A percentile compares a stretch with the other conserved stretches of the same genome.
phyloP scores from a whole-genome alignment of 352 stramenopile species.

The Pythium pyrilobum region DNA sequence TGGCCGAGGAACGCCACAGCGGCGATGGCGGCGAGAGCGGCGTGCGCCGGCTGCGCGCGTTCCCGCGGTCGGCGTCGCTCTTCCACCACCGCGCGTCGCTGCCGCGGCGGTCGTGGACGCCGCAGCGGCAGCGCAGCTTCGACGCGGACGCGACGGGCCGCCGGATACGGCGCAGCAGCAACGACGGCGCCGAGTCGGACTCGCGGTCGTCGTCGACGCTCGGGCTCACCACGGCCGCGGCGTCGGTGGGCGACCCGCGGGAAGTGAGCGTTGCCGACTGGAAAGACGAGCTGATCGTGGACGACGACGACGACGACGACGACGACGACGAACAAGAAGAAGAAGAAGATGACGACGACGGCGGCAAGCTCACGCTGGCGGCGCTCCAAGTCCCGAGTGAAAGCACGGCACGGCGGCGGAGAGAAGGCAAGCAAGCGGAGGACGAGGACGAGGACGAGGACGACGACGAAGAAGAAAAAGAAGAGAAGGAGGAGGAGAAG shows the following conservation, averaged over 20 bases:
- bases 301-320: conserved; percentile 15
- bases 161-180: conserved; percentile 21
- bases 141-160: conserved; percentile 3
- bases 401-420: background rate
- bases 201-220: conserved; percentile 7
- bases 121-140: conserved; percentile 21
- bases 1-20: conserved; percentile 13
- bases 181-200: conserved; percentile 15
- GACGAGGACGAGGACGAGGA: conserved; percentile 2
- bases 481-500: background rate
- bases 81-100: conserved; percentile 16
- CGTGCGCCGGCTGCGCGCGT: conserved; percentile 20
- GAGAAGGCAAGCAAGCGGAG: background rate
- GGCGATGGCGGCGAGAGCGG: background rate
- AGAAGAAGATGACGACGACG: no score
- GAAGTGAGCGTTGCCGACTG: background rate
- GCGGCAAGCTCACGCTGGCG: no score
- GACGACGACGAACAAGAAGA: background rate
- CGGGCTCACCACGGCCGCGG: conserved; percentile 8
- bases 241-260: background rate
- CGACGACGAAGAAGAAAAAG: background rate
- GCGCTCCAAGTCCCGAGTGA: no score
- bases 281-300: conserved; percentile 10
- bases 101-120: conserved; percentile 15
- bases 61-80: conserved; percentile 24